Conservation (phyloP, 306 rosid genomes). For the Bauhinia variegata region DNA sequence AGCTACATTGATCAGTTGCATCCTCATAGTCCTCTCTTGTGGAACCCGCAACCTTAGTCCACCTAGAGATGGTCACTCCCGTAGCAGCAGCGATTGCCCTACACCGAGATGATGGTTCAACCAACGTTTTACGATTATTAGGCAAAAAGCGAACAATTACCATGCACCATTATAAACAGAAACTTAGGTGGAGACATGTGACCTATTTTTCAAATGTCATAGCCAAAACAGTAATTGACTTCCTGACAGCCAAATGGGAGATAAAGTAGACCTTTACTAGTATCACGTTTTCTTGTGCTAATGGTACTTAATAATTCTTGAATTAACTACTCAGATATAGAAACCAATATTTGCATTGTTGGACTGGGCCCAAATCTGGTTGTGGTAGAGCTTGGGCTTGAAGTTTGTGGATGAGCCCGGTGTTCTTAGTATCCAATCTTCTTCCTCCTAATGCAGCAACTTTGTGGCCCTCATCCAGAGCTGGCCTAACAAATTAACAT, state of each 20-base stretch:
- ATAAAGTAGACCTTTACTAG: no score
- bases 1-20: background rate
- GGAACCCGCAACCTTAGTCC: constrained; percentile 23
- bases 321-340: no score
- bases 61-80: constrained; percentile 17
- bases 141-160: background rate
- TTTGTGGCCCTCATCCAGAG: no score
- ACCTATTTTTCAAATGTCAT: constrained; percentile 23
- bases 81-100: constrained; percentile 30
- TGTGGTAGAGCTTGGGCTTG: background rate
- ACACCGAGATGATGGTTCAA: constrained; percentile 37
- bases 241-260: background rate
- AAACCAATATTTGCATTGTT: background rate
- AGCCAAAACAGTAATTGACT: background rate
- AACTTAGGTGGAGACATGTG: constrained; percentile 23
- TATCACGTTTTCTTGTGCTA: no score
- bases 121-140: constrained; percentile 16
- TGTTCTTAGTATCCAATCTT: no score
- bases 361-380: no score
- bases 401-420: no score
- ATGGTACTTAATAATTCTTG: no score
- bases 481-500: no score
- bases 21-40: constrained; percentile 11
- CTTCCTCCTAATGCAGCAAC: no score
- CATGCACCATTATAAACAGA: constrained; percentile 7